Conservation (phyloP, 139 green algal genomes). For the Chlamydomonas eustigma region DNA sequence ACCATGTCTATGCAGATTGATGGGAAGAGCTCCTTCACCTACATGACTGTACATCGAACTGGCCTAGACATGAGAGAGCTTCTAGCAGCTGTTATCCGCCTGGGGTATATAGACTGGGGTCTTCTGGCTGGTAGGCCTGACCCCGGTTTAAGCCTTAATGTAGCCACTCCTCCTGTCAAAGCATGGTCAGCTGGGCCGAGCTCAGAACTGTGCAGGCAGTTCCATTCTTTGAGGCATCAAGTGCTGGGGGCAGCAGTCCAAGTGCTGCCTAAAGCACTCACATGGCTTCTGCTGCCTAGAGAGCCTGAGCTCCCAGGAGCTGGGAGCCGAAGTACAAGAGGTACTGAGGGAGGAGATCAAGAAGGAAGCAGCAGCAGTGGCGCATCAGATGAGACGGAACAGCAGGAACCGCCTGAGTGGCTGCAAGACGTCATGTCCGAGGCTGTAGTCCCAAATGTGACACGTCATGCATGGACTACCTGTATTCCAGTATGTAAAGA, state of each 20-base stretch:
- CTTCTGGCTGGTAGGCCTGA: neutral
- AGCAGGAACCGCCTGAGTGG: neutral
- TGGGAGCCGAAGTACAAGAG: too few relatives aligned
- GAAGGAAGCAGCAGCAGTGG: neutral
- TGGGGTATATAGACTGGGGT: neutral
- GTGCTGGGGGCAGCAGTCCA: neutral
- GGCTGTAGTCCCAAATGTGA: neutral
- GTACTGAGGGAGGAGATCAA: too few relatives aligned
- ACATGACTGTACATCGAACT: neutral
- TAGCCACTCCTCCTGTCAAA: too few relatives aligned
- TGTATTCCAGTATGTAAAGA: neutral
- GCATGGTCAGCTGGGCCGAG: too few relatives aligned
- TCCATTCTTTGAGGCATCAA: too few relatives aligned
- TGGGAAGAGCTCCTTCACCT: neutral
- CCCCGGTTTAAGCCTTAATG: neutral
- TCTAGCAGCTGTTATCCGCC: neutral
- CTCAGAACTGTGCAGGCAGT: too few relatives aligned
- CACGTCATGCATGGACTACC: neutral
- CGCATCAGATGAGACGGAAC: neutral
- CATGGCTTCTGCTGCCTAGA: neutral
- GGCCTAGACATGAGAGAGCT: neutral
- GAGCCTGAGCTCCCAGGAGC: neutral
- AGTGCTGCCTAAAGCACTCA: neutral
- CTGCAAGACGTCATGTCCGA: neutral
- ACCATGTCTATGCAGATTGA: neutral